phyloP scores from a whole-genome alignment of 306 rosid species.

The Betula pendula region DNA sequence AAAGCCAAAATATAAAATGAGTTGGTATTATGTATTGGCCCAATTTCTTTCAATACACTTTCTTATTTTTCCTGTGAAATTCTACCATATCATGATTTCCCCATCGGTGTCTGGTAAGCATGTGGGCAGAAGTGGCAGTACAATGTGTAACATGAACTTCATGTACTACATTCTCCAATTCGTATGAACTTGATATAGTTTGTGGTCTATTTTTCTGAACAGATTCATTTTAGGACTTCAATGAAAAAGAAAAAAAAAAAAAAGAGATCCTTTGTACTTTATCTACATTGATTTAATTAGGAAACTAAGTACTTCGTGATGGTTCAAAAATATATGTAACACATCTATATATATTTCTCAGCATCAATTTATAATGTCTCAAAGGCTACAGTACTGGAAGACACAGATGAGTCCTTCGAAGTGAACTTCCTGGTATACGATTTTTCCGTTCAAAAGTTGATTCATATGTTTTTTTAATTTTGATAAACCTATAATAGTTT shows the following conservation, averaged over 20 bases:
- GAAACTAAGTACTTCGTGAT: not conserved
- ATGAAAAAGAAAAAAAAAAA: not conserved
- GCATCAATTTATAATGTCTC: slow-evolving; percentile 43
- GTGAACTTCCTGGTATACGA: slow-evolving; percentile 61
- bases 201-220: not conserved
- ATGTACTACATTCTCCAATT: not conserved
- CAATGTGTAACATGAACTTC: slow-evolving; percentile 1
- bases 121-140: not conserved
- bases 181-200: not conserved
- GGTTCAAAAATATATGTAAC: slow-evolving; percentile 18
- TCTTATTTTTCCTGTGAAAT: not conserved
- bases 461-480: not conserved
- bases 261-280: not conserved
- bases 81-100: not conserved
- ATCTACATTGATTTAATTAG: not conserved
- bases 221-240: not conserved
- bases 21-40: not conserved
- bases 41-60: not conserved
- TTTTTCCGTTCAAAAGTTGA: not conserved
- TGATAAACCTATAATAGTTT: not conserved
- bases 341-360: slow-evolving; percentile 33
- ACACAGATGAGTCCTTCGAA: slow-evolving; percentile 51
- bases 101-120: not conserved
- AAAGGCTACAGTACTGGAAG: slow-evolving; percentile 34
- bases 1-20: not conserved